Base-by-base conservation (phyloP, 1,284 basidiomycete species). In the Macrocystidia cucumis region DNA sequence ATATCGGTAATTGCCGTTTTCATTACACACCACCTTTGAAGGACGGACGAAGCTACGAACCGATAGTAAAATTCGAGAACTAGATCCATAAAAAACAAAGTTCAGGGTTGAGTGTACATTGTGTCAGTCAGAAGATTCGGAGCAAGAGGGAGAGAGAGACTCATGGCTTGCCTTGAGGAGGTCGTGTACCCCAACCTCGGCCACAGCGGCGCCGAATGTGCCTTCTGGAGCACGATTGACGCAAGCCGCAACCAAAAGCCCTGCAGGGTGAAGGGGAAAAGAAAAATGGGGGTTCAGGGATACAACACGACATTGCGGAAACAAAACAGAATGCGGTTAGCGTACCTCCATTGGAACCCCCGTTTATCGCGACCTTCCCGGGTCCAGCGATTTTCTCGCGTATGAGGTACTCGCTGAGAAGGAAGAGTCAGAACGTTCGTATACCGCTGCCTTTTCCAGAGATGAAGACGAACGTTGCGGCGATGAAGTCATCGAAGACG, bases 171-270 rank as follows among this genome's bases (percentile, higher is more conserved):
- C 82, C 65, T 82, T 83, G 42, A 92, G 69, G 47, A 91, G 66
- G 57, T 92, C 89, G 43, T 82, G 65, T 1, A 91, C 87, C 2
- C 87, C 86, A 3, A 89, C 86, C 51, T 88, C 82, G 1, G 82
- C 79, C 4, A 89, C 65, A 1, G 70, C 86, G n/a, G 83, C 81
- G 16, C 87, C 88, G 46, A 88, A 78, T 2, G 84, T 77, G 6
- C 78, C 80, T 51, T 85, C 74, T 1, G 79, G 78, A 1, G 85
- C 85, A 37, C 84, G 80, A 46, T 91, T 87, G 26, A 83, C 68
- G 46, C 82, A 89, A 4, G 88, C 88, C 14, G 76, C 79, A 3
- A 91, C 75, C 19, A 90, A 69, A 4, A 91, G 62, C 18, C 89
- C 86, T 58, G 19, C 29, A 29, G 37, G 31, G n/a, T 13, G n/a